These are phyloP conservation scores for Cladosporium sp. DNA, from an alignment of 2,329 filamentous ascomycete species.

Conservation along the genomic window DNA sequence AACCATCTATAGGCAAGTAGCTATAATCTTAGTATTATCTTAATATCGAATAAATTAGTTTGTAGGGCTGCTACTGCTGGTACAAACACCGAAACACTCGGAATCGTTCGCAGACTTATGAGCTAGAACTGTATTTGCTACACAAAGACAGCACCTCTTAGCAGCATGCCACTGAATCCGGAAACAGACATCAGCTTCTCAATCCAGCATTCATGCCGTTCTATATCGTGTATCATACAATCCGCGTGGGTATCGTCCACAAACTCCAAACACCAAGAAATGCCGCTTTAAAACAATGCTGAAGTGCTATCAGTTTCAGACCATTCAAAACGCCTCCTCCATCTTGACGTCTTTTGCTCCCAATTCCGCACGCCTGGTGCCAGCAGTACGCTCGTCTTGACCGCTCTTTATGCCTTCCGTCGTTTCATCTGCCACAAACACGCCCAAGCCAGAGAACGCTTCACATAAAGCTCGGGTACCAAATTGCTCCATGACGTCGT, in stretches of 20 bases:
- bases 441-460: slow-evolving; percentile 82
- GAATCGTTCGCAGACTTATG: too few species aligned
- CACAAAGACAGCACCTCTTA: too few species aligned
- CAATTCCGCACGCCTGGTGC: slow-evolving; percentile 46
- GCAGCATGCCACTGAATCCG: too few species aligned
- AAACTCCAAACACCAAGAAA: not conserved
- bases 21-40: too few species aligned
- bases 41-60: too few species aligned
- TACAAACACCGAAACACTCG: too few species aligned
- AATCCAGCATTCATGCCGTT: not conserved
- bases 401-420: slow-evolving; percentile 38
- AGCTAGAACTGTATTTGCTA: too few species aligned
- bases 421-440: slow-evolving; percentile 76
- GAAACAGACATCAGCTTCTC: too few species aligned
- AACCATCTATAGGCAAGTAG: too few species aligned
- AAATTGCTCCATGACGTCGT: slow-evolving; percentile 71
- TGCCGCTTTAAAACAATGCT: not conserved
- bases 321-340: slow-evolving; percentile 37
- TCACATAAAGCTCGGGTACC: slow-evolving; percentile 77
- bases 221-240: slow-evolving; percentile 3
- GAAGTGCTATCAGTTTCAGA: not conserved
- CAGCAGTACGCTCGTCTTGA: slow-evolving; percentile 23
- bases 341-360: slow-evolving; percentile 53
- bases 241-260: slow-evolving; percentile 2
- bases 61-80: too few species aligned